phyloP scores from a whole-genome alignment of 345 rosid genomes.

The Eutrema heterophyllum region DNA sequence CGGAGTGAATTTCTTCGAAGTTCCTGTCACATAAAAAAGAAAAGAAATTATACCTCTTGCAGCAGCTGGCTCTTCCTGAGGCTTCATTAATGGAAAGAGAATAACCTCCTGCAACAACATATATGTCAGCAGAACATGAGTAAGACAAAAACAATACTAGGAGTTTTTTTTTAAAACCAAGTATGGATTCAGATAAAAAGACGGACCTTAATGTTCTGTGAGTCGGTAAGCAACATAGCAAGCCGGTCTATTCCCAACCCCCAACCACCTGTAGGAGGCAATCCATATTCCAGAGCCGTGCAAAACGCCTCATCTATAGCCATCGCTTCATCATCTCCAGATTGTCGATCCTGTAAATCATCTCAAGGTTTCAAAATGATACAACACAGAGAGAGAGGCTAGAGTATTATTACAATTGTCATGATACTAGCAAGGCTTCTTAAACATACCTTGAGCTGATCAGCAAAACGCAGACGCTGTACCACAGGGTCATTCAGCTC shows the following conservation, averaged over 20 bases:
- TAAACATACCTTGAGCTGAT: slow-evolving; percentile 66
- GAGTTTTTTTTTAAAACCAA: too few species aligned
- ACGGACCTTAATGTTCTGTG: slow-evolving; percentile 90
- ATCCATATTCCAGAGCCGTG: slow-evolving; percentile 73
- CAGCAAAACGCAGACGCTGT: slow-evolving; percentile 84
- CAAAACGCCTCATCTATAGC: slow-evolving; percentile 88
- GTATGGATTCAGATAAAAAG: too few species aligned
- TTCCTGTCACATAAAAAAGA: neutral
- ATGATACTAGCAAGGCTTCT: too few species aligned
- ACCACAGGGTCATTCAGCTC: slow-evolving; percentile 93
- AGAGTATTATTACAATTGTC: too few species aligned
- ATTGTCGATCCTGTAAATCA: slow-evolving; percentile 56
- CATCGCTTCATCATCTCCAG: slow-evolving; percentile 98
- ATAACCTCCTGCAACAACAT: slow-evolving; percentile 65
- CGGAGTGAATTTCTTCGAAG: neutral
- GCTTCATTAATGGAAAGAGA: slow-evolving; percentile 96
- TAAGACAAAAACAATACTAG: neutral
- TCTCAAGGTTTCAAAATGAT: too few species aligned
- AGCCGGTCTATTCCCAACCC: slow-evolving; percentile 87
- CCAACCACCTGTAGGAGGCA: slow-evolving; percentile 97
- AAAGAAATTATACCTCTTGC: slow-evolving; percentile 51
- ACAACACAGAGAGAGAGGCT: too few species aligned
- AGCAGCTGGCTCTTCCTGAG: slow-evolving; percentile 66
- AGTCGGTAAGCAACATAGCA: slow-evolving; percentile 79
- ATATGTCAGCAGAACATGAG: slow-evolving; percentile 5